Evolutionary conservation across 23 red algal species (phyloP).

Genomic region (Agarophyton chilense): DNA sequence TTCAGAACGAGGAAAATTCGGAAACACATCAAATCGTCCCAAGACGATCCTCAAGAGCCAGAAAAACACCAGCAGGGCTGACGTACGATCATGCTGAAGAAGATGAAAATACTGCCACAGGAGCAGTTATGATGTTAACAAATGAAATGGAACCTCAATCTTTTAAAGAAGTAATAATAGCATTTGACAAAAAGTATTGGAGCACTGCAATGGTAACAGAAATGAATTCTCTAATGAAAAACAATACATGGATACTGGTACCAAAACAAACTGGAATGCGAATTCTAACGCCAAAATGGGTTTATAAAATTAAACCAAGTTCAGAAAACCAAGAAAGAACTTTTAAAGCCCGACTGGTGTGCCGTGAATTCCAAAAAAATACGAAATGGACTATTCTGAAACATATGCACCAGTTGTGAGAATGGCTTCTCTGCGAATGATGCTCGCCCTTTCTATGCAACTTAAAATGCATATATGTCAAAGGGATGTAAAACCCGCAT

Average conservation of each 20-base stretch:
- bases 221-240: background rate
- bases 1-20: background rate
- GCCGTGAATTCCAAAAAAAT: too few relatives aligned
- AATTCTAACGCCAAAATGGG: background rate
- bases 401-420: slow-evolving; percentile 7
- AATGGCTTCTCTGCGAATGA: background rate
- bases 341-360: too few relatives aligned
- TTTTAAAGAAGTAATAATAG: background rate
- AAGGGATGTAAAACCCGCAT: background rate
- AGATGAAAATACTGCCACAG: background rate
- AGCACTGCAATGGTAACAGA: background rate
- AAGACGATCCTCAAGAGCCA: background rate
- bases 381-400: too few relatives aligned
- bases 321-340: too few relatives aligned
- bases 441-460: background rate
- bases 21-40: background rate
- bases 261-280: background rate
- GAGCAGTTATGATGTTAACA: slow-evolving; percentile 9
- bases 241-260: slow-evolving; percentile 8
- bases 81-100: too few relatives aligned
- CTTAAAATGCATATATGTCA: background rate
- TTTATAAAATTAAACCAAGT: background rate
- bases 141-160: background rate
- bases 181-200: background rate
- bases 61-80: background rate